Base-by-base conservation (phyloP, 2,329 filamentous ascomycete species). In the Colletotrichum sidae region DNA sequence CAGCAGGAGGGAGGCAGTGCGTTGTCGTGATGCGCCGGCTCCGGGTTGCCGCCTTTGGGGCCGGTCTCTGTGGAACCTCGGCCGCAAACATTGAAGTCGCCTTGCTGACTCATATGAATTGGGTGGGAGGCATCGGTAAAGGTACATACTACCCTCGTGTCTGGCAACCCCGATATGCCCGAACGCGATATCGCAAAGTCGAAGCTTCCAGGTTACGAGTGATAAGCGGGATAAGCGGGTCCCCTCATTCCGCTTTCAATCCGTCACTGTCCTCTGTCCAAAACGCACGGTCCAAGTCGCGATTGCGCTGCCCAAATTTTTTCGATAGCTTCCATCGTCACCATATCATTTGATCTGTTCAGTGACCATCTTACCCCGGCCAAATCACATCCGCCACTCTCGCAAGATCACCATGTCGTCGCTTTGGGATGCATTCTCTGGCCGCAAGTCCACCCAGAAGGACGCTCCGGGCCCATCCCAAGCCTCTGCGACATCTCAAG, bases 351-450 rank as follows among this genome's bases (percentile, higher is more conserved):
- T 63, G 44, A 60, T 58, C 55, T 60, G 53, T 47, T 46, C 51
- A 44, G 41, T 53, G 38, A 52, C 57, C 57, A 50, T 56, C 57
- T 49, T 55, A 54, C 54, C 52, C 64, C 54, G 60, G 44, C 64
- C 50, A 55, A 59, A 57, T 47, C 56, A 35, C 53, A 57, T 38
- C 67, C 44, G 45, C 59, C 53, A 42, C 38, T 35, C 54, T 53
- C 49, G 60, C 67, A 62, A 46, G 39, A 47, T 64, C 71, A 78
- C 67, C 67, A 88, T 88, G 85, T 84, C 85, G 59, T 84, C 84
- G 52, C 78, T 89, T 73, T 89, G 86, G 86, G 85, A 86, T 73
- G 82, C 86, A 69, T 80, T 89, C 72, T 88, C 86, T n/a, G 84
- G 85, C 72, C 84, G 84, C 77, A 87, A 85, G 78, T 84, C 76